A percentile compares a stretch with the other conserved stretches of the same genome.
These are phyloP conservation scores for Chlorella sp. DNA, from an alignment of 139 green algal genomes.

Conservation along the genomic window DNA sequence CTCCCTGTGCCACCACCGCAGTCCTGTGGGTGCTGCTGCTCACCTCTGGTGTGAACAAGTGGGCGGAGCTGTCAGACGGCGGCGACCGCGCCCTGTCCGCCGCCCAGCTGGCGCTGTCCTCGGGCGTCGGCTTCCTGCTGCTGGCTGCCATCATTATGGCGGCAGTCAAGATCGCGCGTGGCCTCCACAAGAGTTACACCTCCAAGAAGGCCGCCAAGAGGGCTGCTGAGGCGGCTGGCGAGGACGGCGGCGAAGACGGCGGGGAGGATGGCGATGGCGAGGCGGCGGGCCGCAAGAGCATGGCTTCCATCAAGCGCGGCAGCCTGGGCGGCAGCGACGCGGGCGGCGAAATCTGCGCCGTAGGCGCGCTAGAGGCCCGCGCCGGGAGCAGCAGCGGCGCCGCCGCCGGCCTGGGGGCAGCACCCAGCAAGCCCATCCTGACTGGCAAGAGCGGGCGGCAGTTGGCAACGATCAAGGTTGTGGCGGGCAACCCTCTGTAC, in stretches of 20 bases:
- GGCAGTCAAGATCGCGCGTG: background rate
- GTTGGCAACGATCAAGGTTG: background rate
- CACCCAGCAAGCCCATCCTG: background rate
- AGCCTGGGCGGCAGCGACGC: background rate
- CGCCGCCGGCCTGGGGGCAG: background rate
- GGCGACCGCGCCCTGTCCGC: constrained; percentile 6
- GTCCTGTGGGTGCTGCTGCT: constrained; percentile 56
- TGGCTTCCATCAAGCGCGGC: background rate
- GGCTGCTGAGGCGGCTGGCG: background rate
- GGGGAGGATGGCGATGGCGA: background rate
- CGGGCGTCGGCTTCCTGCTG: constrained; percentile 27
- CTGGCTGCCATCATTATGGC: background rate
- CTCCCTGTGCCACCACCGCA: background rate
- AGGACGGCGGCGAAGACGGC: background rate
- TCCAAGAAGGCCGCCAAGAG: background rate
- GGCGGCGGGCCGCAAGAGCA: background rate
- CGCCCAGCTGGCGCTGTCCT: constrained; percentile 37
- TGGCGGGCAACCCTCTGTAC: background rate
- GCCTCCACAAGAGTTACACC: background rate
- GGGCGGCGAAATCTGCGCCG: no score
- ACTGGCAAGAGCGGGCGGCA: background rate
- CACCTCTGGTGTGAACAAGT: constrained; percentile 43
- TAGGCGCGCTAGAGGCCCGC: no score
- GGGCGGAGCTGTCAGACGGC: constrained; percentile 30
- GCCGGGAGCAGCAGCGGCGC: background rate